Conservation (phyloP, 495 filamentous ascomycete species). For the Lasiosphaeris hirsuta region DNA sequence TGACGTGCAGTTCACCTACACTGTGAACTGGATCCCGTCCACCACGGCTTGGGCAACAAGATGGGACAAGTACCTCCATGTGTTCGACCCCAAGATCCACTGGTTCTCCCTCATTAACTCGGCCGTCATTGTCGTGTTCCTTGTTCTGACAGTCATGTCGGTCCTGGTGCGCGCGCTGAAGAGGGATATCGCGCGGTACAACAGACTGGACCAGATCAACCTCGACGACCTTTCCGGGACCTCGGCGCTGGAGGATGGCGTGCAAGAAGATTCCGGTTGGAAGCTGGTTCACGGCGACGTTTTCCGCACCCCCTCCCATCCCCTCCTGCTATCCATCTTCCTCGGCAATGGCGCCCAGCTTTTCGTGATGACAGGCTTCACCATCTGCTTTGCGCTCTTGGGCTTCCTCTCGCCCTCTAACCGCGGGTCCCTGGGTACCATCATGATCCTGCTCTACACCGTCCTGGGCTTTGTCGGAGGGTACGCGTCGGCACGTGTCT, state of each 20-base stretch:
- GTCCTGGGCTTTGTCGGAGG: constrained; percentile 90
- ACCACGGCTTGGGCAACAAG: constrained; percentile 87
- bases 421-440: constrained; percentile 86
- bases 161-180: constrained; percentile 80
- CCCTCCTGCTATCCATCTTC: constrained; percentile 80
- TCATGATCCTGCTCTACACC: constrained; percentile 88
- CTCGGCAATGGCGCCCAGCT: constrained; percentile 93
- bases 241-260: constrained; percentile 78
- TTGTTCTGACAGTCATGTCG: constrained; percentile 84
- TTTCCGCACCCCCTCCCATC: constrained; percentile 80
- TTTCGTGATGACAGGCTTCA: constrained; percentile 95
- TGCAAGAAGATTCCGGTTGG: constrained; percentile 98
- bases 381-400: constrained; percentile 88
- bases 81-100: constrained; percentile 93
- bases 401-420: constrained; percentile 94
- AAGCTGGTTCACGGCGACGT: constrained; percentile 98
- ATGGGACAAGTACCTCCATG: constrained; percentile 97
- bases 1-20: constrained; percentile 81
- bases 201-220: constrained; percentile 81
- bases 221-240: constrained; percentile 79
- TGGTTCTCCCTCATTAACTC: constrained; percentile 98
- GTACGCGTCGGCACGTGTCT: constrained; percentile 81
- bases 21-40: constrained; percentile 78
- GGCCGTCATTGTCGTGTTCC: constrained; percentile 85
- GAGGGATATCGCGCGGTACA: constrained; percentile 95